A percentile compares a stretch with the other conserved stretches of the same genome.
These are phyloP conservation scores for Alnus rubra DNA, from an alignment of 306 rosid genomes.

Conservation along the genomic window DNA sequence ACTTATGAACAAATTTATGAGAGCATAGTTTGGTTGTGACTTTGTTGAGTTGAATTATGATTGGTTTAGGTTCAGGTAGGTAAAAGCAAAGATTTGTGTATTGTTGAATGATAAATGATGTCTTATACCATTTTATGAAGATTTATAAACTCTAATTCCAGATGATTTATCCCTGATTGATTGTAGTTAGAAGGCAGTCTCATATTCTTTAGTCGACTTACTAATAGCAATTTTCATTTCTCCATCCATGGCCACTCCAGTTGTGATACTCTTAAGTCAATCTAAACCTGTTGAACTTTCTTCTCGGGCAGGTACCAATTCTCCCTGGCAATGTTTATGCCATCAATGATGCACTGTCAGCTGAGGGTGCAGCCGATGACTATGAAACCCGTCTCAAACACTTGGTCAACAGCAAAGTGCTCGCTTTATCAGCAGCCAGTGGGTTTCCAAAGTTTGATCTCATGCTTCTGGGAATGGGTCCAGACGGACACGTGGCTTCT, in stretches of 20 bases:
- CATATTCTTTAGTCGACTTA: not conserved
- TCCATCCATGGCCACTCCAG: not conserved
- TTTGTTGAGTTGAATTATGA: not conserved
- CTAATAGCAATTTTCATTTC: not conserved
- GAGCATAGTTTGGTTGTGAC: too few relatives aligned
- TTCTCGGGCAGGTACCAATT: conserved; percentile 62
- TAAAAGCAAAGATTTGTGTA: not conserved
- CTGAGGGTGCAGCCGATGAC: conserved; percentile 95
- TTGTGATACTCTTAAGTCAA: conserved; percentile 5
- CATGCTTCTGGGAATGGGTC: conserved; percentile 96
- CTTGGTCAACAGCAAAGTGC: conserved; percentile 52
- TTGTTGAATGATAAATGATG: not conserved
- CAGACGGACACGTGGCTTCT: conserved; percentile 97
- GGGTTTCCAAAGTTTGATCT: conserved; percentile 93
- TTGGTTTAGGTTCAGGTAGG: not conserved
- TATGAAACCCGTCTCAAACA: conserved; percentile 70
- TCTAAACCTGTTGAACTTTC: conserved; percentile 11
- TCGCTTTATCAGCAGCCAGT: conserved; percentile 47
- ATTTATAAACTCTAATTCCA: not conserved
- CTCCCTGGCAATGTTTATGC: conserved; percentile 65
- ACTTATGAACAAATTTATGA: not conserved
- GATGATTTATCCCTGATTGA: not conserved
- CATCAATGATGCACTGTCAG: conserved; percentile 76
- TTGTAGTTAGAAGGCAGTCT: not conserved
- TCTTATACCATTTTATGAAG: not conserved